Evolutionary conservation across 2,329 filamentous ascomycete genomes (phyloP), one percentile per base, ranked within the genome.

Genomic region (Penicillium thymicola): DNA sequence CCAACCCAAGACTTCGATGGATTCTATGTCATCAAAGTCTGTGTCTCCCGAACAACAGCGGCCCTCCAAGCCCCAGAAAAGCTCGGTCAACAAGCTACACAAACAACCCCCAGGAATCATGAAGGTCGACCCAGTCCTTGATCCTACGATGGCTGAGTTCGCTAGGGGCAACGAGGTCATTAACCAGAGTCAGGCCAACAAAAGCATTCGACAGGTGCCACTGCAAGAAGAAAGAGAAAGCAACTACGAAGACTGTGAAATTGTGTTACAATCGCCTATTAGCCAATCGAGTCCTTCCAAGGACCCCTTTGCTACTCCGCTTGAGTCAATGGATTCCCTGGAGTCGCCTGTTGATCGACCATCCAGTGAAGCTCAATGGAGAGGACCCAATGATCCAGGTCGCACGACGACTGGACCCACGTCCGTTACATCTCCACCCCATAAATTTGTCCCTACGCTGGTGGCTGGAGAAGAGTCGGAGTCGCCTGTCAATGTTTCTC

Each of bases 401-500:
- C 59, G 55, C 45, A 32, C 61, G 63, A 46, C 62, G 67, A 48
- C 67, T 67, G 37, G 69, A 67, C 52, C 66, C 18, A 62, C 58
- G 25, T 66, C 67, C 32, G 63, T 68, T 30, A 58, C 63, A 27
- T 70, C 69, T 34, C 70, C 70, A 13, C 67, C 70, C 5, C 68
- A 72, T 50, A 68, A 57, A 49, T 69, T 69, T 34, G 45, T 55
- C 16, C 66, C 67, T 23, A 63, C 55, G n/a, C 52, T 63, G 43
- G 60, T 18, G 45, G 52, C 23, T 51, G 34, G 64, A 45, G 80
- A 83, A 8, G 41, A 71, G 85, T 38, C 85, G 7, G 88, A 90
- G 70, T 91, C 89, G 3, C 88, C 88, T 3, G 81, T 88, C 2
- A 79, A 87, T 58, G 79, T 88, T 4, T 88, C 87, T 18, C 85